Conservation (phyloP, 257 asterid species). For the Nyctanthes arbortristis region DNA sequence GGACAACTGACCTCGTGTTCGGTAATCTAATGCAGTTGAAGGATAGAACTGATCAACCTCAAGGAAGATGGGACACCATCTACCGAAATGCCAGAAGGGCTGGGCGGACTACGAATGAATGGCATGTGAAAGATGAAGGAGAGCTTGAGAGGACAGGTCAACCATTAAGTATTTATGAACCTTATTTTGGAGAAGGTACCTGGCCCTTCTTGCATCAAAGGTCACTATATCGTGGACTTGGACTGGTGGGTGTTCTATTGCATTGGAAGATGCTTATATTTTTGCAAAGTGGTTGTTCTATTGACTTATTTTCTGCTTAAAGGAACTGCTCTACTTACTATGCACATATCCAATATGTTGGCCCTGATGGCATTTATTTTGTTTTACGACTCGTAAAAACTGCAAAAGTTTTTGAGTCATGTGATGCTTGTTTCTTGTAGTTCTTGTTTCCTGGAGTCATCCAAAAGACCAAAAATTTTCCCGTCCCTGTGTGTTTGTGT, state of each 20-base stretch:
- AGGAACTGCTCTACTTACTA: background rate
- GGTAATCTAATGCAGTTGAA: constrained; percentile 61
- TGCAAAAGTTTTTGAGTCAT: background rate
- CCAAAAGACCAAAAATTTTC: too few relatives aligned
- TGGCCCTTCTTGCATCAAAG: constrained; percentile 92
- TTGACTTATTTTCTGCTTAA: background rate
- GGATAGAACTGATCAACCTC: constrained; percentile 86
- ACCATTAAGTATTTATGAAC: constrained; percentile 89
- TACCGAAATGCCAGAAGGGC: constrained; percentile 74
- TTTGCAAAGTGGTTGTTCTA: background rate
- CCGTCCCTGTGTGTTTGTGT: background rate
- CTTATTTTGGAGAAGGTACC: constrained; percentile 81
- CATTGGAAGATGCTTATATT: constrained; percentile 2
- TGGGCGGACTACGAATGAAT: constrained; percentile 45
- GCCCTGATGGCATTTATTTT: background rate
- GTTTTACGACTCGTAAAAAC: background rate
- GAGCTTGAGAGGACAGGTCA: constrained; percentile 98
- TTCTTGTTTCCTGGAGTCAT: background rate
- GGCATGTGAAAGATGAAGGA: constrained; percentile 92
- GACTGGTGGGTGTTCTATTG: constrained; percentile 58
- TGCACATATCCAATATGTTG: background rate
- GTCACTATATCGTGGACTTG: constrained; percentile 87
- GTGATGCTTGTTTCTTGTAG: background rate
- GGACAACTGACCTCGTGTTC: constrained; percentile 9
- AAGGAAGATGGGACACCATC: constrained; percentile 89